Base-by-base conservation (phyloP, 2,329 filamentous ascomycete genomes). In the Fusarium keratoplasticum region DNA sequence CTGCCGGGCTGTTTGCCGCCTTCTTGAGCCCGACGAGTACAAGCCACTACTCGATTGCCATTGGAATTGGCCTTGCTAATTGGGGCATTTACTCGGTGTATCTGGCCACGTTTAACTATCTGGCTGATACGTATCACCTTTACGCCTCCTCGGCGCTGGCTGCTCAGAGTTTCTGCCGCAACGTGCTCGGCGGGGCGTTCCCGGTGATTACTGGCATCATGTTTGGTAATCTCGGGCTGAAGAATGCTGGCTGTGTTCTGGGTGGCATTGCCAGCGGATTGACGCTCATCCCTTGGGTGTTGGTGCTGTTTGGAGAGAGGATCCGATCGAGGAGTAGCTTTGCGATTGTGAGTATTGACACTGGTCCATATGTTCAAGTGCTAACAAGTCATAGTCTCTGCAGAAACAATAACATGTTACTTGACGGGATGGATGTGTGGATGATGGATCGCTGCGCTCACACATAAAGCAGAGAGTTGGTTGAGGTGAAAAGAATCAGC, bases 31-130 rank as follows among this genome's bases (percentile, higher is more conserved):
- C 81, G 1, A 64, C 63, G 7, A 65, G 61, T 58, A 78, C 76
- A 22, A 71, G 72, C 42, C 77, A 77, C 13, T 80, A 82, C 50
- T 70, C 77, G 0, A 76, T 79, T 25, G 81, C 82, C 0, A 82
- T 96, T 4, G 92, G 91, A 1, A 87, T 98, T 36, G 90, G 87
- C 0, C 89, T 95, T 68, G 92, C 94, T 0, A 96, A 93, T 0
- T 93, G 96, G 86, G 93, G 95, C 31, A 97, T 98, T 73, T 96
- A 94, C 81, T 92, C 90, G 44, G 91, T 98, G 38, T 97, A 97
- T 79, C 88, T 98, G 1, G 92, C 95, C 4, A 94, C 95, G 0
- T 98, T 98, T 85, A 98, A 98, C 80, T 98, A 97, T 77, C 87
- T 98, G 2, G 95, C 95, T 22, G 95, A 98, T 80, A 92, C 92